Conservation (phyloP, 768 basidiomycete species). For the Macrolepiota fuliginosa region DNA sequence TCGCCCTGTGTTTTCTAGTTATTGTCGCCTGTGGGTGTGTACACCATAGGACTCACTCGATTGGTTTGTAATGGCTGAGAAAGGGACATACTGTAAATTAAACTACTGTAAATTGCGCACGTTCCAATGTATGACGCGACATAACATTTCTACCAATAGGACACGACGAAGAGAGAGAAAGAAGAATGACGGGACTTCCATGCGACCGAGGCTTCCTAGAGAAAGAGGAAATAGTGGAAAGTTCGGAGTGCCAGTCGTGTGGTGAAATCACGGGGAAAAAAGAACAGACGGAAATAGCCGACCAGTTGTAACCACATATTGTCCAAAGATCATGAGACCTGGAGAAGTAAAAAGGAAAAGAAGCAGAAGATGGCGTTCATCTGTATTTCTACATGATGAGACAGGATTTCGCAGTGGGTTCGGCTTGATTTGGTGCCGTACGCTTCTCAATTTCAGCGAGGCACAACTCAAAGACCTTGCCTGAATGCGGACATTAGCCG, state of each 20-base stretch:
- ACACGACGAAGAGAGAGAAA: background rate
- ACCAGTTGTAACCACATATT: background rate
- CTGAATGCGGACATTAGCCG: conserved; percentile 32
- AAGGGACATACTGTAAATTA: background rate
- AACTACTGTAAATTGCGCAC: background rate
- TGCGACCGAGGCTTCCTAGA: background rate
- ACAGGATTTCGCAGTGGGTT: conserved; percentile 36
- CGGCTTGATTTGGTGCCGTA: conserved; percentile 47
- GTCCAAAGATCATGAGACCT: background rate
- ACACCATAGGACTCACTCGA: background rate
- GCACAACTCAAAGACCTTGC: conserved; percentile 82
- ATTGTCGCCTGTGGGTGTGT: background rate
- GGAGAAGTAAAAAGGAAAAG: background rate
- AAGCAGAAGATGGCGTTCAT: background rate
- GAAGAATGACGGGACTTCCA: background rate
- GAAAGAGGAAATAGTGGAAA: background rate
- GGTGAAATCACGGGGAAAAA: background rate
- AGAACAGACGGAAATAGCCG: background rate
- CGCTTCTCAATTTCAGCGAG: conserved; percentile 81
- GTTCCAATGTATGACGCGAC: background rate
- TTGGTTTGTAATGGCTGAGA: background rate
- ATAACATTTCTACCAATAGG: background rate
- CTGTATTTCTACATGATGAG: conserved; percentile 33
- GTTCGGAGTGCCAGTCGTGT: background rate
- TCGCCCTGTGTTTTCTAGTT: background rate